Base-by-base conservation (phyloP, 768 basidiomycete species). In the Mycena indigotica region DNA sequence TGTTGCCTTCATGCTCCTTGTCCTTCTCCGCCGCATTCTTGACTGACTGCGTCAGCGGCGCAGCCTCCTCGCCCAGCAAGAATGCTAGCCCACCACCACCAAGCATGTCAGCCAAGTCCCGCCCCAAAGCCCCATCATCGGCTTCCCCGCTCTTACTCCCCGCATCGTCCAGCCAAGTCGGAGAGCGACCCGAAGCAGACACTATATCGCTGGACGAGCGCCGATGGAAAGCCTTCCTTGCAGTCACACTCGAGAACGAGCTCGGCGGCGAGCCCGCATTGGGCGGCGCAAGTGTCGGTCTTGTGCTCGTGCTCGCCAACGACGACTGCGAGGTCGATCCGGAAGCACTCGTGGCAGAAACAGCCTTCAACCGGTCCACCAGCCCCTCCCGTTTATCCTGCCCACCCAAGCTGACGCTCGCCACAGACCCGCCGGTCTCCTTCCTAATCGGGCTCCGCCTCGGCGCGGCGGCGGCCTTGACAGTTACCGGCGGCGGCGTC, bases 31-130 rank as follows among this genome's bases (percentile, higher is more conserved):
- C 46, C 13, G 49, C 52, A 28, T 55, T 26, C 21, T 26, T 48
- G 17, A 4, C 40, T 48, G 10, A 15, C n/a, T 50, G 15, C 30
- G 30, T 38, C 26, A 60, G 23, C 61, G 59, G 26, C 70, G 10
- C 24, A 24, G 53, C 53, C 25, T 46, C 51, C 53, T 52, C 57
- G 29, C 70, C 70, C 23, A 70, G 73, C 16, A 81, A 77, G 28
- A 81, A 69, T 55, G 72, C 69, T 40, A 81, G 69, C 6, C 75
- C 74, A 26, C 71, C 77, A 25, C 80, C 81, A 28, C 80, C 81
- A 21, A 82, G 71, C 52, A 80, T 57, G 13, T 69, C 61, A 15
- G 74, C 75, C 3, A 82, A 68, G 58, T 78, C 79, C 19, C 75
- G 72, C 45, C 78, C 78, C 15, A 74, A 72, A 4, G 74, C 71